phyloP scores from a whole-genome alignment of 129 eudicot genomes.

The Gnaphalium uliginosum region DNA sequence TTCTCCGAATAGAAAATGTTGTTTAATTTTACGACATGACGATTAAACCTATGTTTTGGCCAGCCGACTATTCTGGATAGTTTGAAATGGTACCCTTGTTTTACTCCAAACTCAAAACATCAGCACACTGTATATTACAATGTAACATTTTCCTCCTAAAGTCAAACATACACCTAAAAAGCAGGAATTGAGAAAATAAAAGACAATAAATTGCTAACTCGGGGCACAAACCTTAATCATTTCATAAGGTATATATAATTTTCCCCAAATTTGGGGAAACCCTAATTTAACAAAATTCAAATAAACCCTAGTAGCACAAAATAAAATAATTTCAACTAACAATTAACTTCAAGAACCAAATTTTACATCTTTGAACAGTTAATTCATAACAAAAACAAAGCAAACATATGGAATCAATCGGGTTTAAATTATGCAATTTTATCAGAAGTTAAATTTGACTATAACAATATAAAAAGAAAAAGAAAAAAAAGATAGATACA shows the following conservation, averaged over 20 bases:
- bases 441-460: neutral
- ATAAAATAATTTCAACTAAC: neutral
- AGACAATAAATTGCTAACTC: neutral
- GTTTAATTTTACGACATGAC: neutral
- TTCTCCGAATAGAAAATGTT: neutral
- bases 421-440: no score
- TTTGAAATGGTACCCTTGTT: conserved; percentile 13
- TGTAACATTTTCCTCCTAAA: neutral
- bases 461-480: neutral
- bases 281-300: neutral
- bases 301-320: neutral
- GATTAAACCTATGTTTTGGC: conserved; percentile 15
- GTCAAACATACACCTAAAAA: conserved; percentile 6
- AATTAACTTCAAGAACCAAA: neutral
- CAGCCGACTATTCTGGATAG: conserved; percentile 6
- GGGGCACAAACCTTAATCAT: neutral
- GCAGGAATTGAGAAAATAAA: neutral
- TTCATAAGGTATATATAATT: neutral
- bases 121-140: neutral
- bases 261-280: neutral
- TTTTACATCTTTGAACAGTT: neutral
- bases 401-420: neutral
- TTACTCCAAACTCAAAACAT: conserved; percentile 3
- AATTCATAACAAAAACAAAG: neutral
- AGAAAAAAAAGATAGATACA: no score